These are phyloP conservation scores for Talaromyces wortmannii DNA, from an alignment of 495 filamentous ascomycete genomes.

Conservation along the genomic window DNA sequence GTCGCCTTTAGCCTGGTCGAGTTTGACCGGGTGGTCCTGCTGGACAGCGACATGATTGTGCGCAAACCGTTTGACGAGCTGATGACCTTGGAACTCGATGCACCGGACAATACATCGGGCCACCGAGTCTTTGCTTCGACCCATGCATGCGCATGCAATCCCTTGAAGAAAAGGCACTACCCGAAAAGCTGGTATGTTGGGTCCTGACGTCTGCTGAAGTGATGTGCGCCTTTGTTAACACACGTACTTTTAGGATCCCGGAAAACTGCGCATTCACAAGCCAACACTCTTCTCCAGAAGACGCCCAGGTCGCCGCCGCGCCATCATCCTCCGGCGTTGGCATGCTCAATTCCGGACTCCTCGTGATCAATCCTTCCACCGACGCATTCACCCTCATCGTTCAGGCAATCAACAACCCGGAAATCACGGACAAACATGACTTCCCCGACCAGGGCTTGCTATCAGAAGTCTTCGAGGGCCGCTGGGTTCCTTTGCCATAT, in stretches of 20 bases:
- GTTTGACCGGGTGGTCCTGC: constrained; percentile 66
- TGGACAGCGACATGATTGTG: constrained; percentile 84
- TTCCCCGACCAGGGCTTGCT: constrained; percentile 76
- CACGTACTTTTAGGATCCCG: constrained; percentile 39
- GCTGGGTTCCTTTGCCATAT: constrained; percentile 72
- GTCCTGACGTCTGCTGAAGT: constrained; percentile 8
- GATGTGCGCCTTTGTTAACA: neutral
- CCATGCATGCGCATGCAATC: constrained; percentile 81
- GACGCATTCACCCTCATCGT: constrained; percentile 50
- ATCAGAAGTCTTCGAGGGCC: constrained; percentile 53
- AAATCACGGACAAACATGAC: constrained; percentile 43
- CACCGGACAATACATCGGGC: constrained; percentile 37
- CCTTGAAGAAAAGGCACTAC: constrained; percentile 67
- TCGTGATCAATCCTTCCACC: constrained; percentile 60
- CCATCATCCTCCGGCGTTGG: constrained; percentile 47
- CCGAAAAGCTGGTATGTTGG: constrained; percentile 55
- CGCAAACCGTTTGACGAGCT: constrained; percentile 78
- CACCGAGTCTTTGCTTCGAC: constrained; percentile 61
- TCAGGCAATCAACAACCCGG: constrained; percentile 20
- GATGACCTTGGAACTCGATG: constrained; percentile 67
- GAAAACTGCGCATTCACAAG: constrained; percentile 69
- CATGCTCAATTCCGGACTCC: constrained; percentile 68
- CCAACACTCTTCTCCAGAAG: constrained; percentile 52
- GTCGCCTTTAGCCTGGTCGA: constrained; percentile 62
- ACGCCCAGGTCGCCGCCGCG: constrained; percentile 50